phyloP scores from a whole-genome alignment of 1,284 basidiomycete genomes.

The Earliella scabrosa region DNA sequence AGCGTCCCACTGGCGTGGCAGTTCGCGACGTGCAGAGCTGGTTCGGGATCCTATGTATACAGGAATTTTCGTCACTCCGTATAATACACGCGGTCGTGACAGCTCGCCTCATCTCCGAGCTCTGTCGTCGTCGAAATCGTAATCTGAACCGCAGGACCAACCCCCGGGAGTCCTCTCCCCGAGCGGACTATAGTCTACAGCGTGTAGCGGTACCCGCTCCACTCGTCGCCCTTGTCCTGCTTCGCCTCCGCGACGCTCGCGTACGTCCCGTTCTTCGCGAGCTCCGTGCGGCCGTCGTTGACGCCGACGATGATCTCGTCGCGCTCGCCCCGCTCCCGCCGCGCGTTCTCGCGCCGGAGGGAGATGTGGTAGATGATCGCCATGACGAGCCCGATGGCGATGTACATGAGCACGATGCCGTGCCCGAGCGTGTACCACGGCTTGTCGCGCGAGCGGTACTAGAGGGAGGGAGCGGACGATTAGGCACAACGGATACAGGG shows the following conservation, averaged over 20 bases:
- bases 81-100: no score
- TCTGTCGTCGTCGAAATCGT: not conserved
- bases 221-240: slow-evolving; percentile 42
- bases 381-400: slow-evolving; percentile 48
- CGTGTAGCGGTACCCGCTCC: slow-evolving; percentile 44
- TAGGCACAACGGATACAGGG: not conserved
- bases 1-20: no score
- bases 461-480: not conserved
- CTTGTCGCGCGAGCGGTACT: slow-evolving; percentile 28
- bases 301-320: slow-evolving; percentile 48
- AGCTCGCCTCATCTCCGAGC: no score
- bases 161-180: not conserved
- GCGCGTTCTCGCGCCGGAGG: slow-evolving; percentile 47
- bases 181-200: slow-evolving; percentile 21
- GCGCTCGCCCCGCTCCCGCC: slow-evolving; percentile 49
- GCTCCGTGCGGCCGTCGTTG: slow-evolving; percentile 31
- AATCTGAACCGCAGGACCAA: no score
- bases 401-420: slow-evolving; percentile 53
- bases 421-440: slow-evolving; percentile 58
- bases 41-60: no score
- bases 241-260: slow-evolving; percentile 41
- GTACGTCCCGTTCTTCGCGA: slow-evolving; percentile 37
- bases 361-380: slow-evolving; percentile 41
- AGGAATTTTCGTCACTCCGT: no score
- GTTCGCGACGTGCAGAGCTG: no score